Percentiles rank a stretch among this genome's conserved stretches.
phyloP scores from a whole-genome alignment of 1,284 basidiomycete genomes.

The Tilletiopsis washingtonensis region DNA sequence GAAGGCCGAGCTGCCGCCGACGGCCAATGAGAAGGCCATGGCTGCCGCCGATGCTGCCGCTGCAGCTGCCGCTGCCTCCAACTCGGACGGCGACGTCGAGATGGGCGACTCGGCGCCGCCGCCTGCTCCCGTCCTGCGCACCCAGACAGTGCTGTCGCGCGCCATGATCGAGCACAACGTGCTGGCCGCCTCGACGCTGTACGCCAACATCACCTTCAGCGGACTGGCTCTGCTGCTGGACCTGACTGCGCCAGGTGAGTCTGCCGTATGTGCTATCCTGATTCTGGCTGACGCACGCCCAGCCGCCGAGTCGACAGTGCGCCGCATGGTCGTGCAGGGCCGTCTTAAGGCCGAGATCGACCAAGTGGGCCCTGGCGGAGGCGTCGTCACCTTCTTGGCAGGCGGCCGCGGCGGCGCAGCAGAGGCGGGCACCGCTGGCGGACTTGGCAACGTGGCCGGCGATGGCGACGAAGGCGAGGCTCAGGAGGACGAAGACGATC shows the following conservation, averaged over 20 bases:
- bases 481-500: constrained; percentile 5
- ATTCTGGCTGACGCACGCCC: constrained; percentile 42
- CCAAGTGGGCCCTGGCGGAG: constrained; percentile 74
- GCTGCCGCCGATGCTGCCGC: too few species aligned
- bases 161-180: constrained; percentile 98
- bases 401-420: constrained; percentile 13
- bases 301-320: constrained; percentile 84
- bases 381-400: constrained; percentile 84
- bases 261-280: background rate
- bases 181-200: constrained; percentile 73
- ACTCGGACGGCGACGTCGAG: constrained; percentile 4
- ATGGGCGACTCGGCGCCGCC: constrained; percentile 2
- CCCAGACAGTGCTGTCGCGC: constrained; percentile 82
- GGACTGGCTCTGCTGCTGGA: constrained; percentile 28
- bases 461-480: background rate
- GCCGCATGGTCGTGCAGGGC: constrained; percentile 93
- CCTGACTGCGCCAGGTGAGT: constrained; percentile 22
- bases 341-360: constrained; percentile 83
- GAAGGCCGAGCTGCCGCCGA: constrained; percentile 67
- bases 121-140: background rate
- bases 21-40: constrained; percentile 5
- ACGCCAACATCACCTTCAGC: constrained; percentile 28
- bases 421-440: constrained; percentile 14
- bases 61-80: too few species aligned
- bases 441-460: constrained; percentile 10